Conservation (phyloP, 352 stramenopile species). For the Globisporangium polare region DNA sequence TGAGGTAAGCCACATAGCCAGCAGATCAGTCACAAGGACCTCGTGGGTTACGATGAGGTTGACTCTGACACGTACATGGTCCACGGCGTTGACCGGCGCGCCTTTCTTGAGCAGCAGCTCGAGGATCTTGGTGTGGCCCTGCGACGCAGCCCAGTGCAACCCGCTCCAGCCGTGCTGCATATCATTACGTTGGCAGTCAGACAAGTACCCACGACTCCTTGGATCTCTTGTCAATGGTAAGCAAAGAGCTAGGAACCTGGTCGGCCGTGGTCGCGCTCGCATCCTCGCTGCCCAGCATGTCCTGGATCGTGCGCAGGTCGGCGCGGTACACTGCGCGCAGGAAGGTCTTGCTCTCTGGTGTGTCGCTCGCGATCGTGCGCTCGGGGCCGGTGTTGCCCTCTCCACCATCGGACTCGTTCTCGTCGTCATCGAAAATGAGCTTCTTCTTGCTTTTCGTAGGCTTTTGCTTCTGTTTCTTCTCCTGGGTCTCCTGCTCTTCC, state of each 20-base stretch:
- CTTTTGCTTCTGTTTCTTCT: not conserved
- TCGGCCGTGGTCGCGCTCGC: conserved; percentile 51
- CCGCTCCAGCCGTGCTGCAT: conserved; percentile 71
- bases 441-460: conserved; percentile 1
- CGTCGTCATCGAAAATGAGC: conserved; percentile 8
- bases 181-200: not conserved
- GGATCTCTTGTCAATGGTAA: not conserved
- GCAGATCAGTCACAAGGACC: not conserved
- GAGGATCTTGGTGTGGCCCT: conserved; percentile 53
- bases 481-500: not conserved
- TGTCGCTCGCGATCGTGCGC: conserved; percentile 45
- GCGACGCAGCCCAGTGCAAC: conserved; percentile 72
- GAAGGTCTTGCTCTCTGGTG: conserved; percentile 52
- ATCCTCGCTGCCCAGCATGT: conserved; percentile 45
- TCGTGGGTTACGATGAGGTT: not conserved
- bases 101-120: conserved; percentile 38
- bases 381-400: conserved; percentile 15
- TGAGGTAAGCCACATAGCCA: no score
- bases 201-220: not conserved
- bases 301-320: conserved; percentile 45
- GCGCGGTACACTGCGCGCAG: conserved; percentile 58
- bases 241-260: conserved; percentile 32
- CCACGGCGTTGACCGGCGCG: conserved; percentile 46
- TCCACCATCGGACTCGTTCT: conserved; percentile 16
- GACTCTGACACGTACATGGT: conserved; percentile 32